Conservation (phyloP, 768 basidiomycete species). For the Cubamyces sp. region DNA sequence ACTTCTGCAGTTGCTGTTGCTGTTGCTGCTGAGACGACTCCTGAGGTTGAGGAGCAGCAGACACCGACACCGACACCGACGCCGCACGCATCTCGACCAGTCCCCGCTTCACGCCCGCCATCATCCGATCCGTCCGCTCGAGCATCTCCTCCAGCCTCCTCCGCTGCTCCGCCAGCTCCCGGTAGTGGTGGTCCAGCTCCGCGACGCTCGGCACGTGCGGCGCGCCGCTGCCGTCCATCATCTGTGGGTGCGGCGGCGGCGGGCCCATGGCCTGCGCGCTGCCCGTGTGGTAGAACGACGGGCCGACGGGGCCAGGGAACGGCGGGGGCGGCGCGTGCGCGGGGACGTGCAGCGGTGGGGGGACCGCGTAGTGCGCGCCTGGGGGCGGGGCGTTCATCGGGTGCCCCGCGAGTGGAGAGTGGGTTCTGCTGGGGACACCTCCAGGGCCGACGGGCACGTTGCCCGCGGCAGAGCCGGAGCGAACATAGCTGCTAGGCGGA, state of each 20-base stretch:
- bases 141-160: constrained; percentile 73
- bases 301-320: constrained; percentile 20
- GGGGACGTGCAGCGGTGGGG: constrained; percentile 39
- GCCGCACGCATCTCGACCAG: constrained; percentile 72
- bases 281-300: constrained; percentile 30
- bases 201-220: constrained; percentile 48
- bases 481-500: constrained; percentile 58
- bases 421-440: constrained; percentile 69
- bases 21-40: constrained; percentile 10
- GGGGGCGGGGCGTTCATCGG: constrained; percentile 38
- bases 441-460: constrained; percentile 18
- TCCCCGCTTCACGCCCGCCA: constrained; percentile 71
- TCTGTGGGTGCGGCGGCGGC: constrained; percentile 6
- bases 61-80: neutral
- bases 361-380: constrained; percentile 38
- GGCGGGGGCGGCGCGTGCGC: constrained; percentile 26
- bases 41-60: constrained; percentile 4
- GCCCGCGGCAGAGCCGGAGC: constrained; percentile 50
- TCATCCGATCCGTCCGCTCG: constrained; percentile 72
- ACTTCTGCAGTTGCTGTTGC: constrained; percentile 6
- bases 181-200: constrained; percentile 77
- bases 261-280: constrained; percentile 7
- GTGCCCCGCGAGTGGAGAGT: constrained; percentile 64
- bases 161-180: constrained; percentile 64
- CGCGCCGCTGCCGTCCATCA: constrained; percentile 13